A percentile compares a stretch with the other conserved stretches of the same genome.
Evolutionary conservation across 2,329 filamentous ascomycete species (phyloP).

Genomic region (Pyrenophora seminiperda): DNA sequence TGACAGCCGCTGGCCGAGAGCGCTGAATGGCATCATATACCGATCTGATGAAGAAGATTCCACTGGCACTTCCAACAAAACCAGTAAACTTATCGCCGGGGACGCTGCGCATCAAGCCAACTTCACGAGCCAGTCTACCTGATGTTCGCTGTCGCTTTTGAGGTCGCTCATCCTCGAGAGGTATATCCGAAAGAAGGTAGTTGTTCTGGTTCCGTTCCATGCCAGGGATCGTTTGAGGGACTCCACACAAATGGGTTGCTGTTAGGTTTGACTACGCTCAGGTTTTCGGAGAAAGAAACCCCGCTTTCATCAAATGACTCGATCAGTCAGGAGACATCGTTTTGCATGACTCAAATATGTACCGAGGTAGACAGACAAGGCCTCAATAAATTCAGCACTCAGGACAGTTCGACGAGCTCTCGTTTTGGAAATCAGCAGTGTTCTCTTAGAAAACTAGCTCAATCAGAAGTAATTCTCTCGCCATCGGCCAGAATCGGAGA

Average conservation of each 20-base stretch:
- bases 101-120: conserved; percentile 59
- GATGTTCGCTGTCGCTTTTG: conserved; percentile 23
- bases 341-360: not conserved
- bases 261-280: not conserved
- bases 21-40: conserved; percentile 58
- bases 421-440: too few species aligned
- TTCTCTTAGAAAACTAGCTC: not conserved
- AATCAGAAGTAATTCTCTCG: conserved; percentile 7
- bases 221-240: not conserved
- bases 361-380: too few species aligned
- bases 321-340: not conserved
- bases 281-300: not conserved
- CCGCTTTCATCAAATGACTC: conserved; percentile 1
- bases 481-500: not conserved
- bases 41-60: conserved; percentile 63
- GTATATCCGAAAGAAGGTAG: not conserved
- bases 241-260: not conserved
- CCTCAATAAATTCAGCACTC: too few species aligned
- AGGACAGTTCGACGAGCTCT: too few species aligned
- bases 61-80: conserved; percentile 63
- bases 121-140: conserved; percentile 43
- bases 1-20: conserved; percentile 21
- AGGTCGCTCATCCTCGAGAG: conserved; percentile 8
- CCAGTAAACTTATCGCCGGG: conserved; percentile 55
- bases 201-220: conserved; percentile 17